Evolutionary conservation across 139 green algal genomes (phyloP), one percentile per base, ranked within the genome.

Genomic region (Dunaliella sp.): DNA sequence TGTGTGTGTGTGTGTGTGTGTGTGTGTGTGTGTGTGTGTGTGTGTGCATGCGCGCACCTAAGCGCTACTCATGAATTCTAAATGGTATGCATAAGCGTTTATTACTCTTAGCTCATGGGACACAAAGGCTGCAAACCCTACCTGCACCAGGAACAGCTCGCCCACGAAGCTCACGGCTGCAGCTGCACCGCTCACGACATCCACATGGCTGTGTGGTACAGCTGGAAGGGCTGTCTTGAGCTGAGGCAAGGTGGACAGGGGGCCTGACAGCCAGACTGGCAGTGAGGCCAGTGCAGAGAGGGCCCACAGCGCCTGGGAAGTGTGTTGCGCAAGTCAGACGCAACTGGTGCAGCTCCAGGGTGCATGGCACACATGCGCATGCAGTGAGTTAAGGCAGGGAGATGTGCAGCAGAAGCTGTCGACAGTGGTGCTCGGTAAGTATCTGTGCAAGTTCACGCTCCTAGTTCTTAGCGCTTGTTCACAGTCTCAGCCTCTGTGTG

Each of bases 81-180:
- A n/a, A n/a, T n/a, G n/a, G n/a, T n/a, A n/a, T n/a, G n/a, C n/a
- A n/a, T n/a, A n/a, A n/a, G n/a, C n/a, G n/a, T n/a, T n/a, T n/a
- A n/a, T n/a, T n/a, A n/a, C n/a, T n/a, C n/a, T n/a, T n/a, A n/a
- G n/a, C n/a, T n/a, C n/a, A n/a, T n/a, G n/a, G n/a, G n/a, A n/a
- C n/a, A n/a, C n/a, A n/a, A n/a, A 36, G 28, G 32, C 85, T 82
- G 35, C 85, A n/a, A 21, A 2, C 28, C 58, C 58, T 1, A 83
- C 88, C 77, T 93, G 90, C 31, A 91, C 48, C 77, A 91, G 81
- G 80, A 93, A 90, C 1, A 93, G 38, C 83, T 89, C 76, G 0
- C 82, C 85, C 37, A 90, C 88, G 34, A 93, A 90, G 35, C 59
- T 82, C 0, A 84, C 78, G 2, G 58, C 83, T 16, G 88, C 90